phyloP scores from a whole-genome alignment of 352 stramenopile species.

The Phytophthora palmivora region DNA sequence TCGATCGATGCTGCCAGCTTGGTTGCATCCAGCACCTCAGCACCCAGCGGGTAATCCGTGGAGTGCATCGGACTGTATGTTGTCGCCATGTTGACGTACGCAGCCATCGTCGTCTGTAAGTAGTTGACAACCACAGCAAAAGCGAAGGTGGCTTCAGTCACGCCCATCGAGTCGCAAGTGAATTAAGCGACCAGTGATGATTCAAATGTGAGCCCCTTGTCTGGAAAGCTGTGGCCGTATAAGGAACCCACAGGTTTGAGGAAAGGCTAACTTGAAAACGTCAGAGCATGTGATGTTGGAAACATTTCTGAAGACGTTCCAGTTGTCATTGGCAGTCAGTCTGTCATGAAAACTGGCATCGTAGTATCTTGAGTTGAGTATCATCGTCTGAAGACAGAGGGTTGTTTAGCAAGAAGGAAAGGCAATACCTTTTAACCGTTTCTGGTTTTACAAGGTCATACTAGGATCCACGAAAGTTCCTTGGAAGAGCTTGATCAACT shows the following conservation, averaged over 20 bases:
- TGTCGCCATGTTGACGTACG: conserved; percentile 42
- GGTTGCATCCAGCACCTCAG: conserved; percentile 22
- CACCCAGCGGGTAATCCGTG: conserved; percentile 49
- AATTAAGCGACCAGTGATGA: too few species aligned
- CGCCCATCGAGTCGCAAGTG: not conserved
- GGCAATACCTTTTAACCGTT: too few species aligned
- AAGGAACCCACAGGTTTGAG: too few species aligned
- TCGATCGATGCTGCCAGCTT: conserved; percentile 43
- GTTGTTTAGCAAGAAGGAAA: too few species aligned
- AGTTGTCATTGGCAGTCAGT: not conserved
- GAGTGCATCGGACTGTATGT: conserved; percentile 69
- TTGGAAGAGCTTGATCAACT: conserved; percentile 43
- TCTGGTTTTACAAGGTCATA: conserved; percentile 6
- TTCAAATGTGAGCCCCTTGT: too few species aligned
- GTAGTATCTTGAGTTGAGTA: too few species aligned
- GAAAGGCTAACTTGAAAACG: too few species aligned
- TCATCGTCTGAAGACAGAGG: too few species aligned
- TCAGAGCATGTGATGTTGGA: not conserved
- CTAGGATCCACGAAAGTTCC: conserved; percentile 18
- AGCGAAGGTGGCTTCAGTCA: conserved; percentile 1
- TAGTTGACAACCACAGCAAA: not conserved
- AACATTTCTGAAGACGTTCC: not conserved
- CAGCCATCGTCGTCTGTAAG: not conserved
- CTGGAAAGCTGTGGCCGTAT: too few species aligned
- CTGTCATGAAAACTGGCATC: too few species aligned